phyloP scores from a whole-genome alignment of 2,329 filamentous ascomycete genomes.

The Macroventuria anomochaeta region DNA sequence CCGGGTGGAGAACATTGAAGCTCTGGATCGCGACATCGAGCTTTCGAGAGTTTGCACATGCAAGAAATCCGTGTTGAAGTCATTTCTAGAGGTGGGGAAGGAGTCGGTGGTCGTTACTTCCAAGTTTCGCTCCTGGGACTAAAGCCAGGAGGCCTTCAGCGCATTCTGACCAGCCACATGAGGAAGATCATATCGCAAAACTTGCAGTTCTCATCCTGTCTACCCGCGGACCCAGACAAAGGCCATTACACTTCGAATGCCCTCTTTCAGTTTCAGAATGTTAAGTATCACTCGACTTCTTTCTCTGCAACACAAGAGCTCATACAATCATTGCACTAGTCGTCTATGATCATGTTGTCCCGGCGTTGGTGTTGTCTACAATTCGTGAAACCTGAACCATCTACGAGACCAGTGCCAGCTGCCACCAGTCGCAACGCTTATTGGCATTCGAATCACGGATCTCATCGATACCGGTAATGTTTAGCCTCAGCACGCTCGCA shows the following conservation, averaged over 20 bases:
- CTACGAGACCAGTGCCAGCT: conserved; percentile 51
- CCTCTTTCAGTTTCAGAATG: too few relatives aligned
- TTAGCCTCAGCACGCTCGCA: conserved; percentile 54
- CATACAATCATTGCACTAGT: neutral
- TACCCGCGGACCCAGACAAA: too few relatives aligned
- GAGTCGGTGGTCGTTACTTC: neutral
- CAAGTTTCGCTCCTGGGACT: neutral
- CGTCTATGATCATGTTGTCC: neutral
- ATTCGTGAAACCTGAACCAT: neutral
- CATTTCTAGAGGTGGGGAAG: neutral
- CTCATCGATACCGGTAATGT: conserved; percentile 50
- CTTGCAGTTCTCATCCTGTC: too few relatives aligned
- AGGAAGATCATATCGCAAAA: too few relatives aligned
- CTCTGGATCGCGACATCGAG: conserved; percentile 21
- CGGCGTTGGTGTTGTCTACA: neutral
- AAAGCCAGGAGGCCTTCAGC: too few relatives aligned
- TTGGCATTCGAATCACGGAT: conserved; percentile 56
- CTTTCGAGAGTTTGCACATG: conserved; percentile 3
- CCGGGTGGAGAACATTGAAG: too few relatives aligned
- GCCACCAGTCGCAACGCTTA: conserved; percentile 61
- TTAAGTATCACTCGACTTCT: too few relatives aligned
- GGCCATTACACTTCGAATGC: too few relatives aligned
- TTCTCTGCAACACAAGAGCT: neutral
- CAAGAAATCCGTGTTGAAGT: neutral
- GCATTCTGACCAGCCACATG: too few relatives aligned